Base-by-base conservation (phyloP, 768 basidiomycete genomes). In the Tulasnella sp. region DNA sequence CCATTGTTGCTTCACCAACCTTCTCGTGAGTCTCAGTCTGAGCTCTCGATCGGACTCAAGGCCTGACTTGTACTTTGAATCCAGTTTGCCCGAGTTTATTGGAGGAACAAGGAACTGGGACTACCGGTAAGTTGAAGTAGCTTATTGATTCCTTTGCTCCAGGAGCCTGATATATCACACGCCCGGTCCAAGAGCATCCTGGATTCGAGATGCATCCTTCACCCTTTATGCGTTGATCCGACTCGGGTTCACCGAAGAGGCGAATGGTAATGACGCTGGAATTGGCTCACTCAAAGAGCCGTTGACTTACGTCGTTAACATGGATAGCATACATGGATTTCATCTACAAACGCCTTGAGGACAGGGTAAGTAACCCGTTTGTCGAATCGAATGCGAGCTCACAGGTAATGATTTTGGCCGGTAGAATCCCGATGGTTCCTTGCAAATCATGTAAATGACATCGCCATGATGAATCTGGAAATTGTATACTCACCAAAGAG, bases 181-280 rank as follows among this genome's bases (percentile, higher is more conserved):
- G 14, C 9, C 31, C 28, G 81, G 14, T 40, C 54, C 37, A 81
- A 93, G 93, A 31, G 92, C 92, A 3, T 94, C 93, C 0, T 96
- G 94, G 94, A 95, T 98, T 84, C 92, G 97, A n/a, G 97, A 99
- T 84, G 93, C 96, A 0, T 95, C 94, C 0, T 99, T 99, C 88
- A 96, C 96, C 0, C 89, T 99, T 7, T 99, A 99, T 84, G 97
- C 97, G 0, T 89, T 98, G 54, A 93, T 99, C 80, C 90, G 98
- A 54, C 89, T 99, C 0, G 98, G 97, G 0, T 98, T 97, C 86
- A 98, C 96, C 0, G 90, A 94, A 28, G 97, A 99, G 84, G 96
- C 96, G 0, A 93, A 95, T 82, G 90, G 95, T 95, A 79, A n/a
- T 88, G 85, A 16, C 16, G 18, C 58, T 60, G n/a, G 9, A 54